Evolutionary conservation across 495 filamentous ascomycete genomes (phyloP).

Genomic region (Talaromyces trachyspermus): DNA sequence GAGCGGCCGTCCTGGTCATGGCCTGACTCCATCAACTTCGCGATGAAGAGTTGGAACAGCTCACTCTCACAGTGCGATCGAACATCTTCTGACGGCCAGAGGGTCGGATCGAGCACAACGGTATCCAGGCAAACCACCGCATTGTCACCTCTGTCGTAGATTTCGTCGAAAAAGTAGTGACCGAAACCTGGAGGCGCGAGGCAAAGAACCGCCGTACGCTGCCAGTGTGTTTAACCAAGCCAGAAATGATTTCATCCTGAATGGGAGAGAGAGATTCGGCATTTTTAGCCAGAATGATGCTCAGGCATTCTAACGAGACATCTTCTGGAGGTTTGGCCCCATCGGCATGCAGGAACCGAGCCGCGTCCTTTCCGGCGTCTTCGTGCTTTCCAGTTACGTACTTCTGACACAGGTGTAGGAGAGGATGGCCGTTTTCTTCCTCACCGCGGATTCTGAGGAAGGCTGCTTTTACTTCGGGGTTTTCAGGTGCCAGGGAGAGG

Average conservation of each 20-base stretch:
- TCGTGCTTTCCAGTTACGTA: slow-evolving; percentile 46
- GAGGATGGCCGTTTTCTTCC: slow-evolving; percentile 39
- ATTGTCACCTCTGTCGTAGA: slow-evolving; percentile 55
- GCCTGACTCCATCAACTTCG: slow-evolving; percentile 55
- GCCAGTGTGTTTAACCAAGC: slow-evolving; percentile 45
- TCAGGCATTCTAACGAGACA: slow-evolving; percentile 46
- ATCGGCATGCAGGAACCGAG: slow-evolving; percentile 46
- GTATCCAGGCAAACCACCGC: slow-evolving; percentile 51
- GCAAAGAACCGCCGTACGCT: slow-evolving; percentile 52
- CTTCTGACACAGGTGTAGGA: slow-evolving; percentile 46
- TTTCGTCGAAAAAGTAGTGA: slow-evolving; percentile 48
- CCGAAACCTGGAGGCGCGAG: slow-evolving; percentile 36
- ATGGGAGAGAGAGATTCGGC: slow-evolving; percentile 30
- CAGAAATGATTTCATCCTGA: slow-evolving; percentile 54
- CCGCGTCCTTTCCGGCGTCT: slow-evolving; percentile 49
- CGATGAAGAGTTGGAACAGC: slow-evolving; percentile 59
- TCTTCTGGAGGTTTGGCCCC: slow-evolving; percentile 42
- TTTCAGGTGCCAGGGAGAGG: slow-evolving; percentile 50
- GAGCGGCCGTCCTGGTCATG: slow-evolving; percentile 52
- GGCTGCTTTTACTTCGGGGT: slow-evolving; percentile 44
- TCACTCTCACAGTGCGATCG: slow-evolving; percentile 48
- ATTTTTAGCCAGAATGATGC: slow-evolving; percentile 42
- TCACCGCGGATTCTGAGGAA: slow-evolving; percentile 45
- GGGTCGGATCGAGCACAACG: slow-evolving; percentile 46
- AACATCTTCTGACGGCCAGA: slow-evolving; percentile 48